These are phyloP conservation scores for Rehmannia glutinosa DNA, from an alignment of 257 asterid genomes.

Conservation along the genomic window DNA sequence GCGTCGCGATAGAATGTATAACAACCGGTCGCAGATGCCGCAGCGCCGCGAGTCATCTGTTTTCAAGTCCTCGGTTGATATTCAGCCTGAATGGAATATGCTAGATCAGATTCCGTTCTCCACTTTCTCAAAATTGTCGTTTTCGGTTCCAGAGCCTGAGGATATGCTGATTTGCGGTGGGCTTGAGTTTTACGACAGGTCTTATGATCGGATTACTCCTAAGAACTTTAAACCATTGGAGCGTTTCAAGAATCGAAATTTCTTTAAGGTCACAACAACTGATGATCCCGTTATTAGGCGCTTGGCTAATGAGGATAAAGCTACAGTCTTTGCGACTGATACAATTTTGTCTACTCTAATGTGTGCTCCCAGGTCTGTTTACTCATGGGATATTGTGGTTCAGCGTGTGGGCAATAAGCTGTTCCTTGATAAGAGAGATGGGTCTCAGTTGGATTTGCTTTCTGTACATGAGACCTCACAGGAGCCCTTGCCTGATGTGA, in stretches of 20 bases:
- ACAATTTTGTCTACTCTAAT: constrained; percentile 73
- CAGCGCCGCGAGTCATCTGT: constrained; percentile 81
- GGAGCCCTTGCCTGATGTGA: constrained; percentile 89
- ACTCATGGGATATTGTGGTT: constrained; percentile 93
- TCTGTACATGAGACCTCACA: constrained; percentile 95
- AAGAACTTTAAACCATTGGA: constrained; percentile 68
- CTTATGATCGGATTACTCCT: constrained; percentile 82
- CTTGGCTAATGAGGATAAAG: constrained; percentile 94
- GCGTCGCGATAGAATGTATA: constrained; percentile 63
- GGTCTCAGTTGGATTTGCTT: constrained; percentile 84
- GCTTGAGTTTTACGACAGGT: constrained; percentile 82
- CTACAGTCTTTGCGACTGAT: constrained; percentile 91
- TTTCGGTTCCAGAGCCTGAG: constrained; percentile 80
- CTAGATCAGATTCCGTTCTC: constrained; percentile 97
- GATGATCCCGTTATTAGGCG: constrained; percentile 97
- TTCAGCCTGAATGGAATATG: constrained; percentile 99
- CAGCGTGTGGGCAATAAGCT: constrained; percentile 94
- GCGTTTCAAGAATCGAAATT: constrained; percentile 84
- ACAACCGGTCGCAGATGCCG: constrained; percentile 66
- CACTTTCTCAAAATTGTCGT: constrained; percentile 79
- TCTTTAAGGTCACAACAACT: constrained; percentile 89
- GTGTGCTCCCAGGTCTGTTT: constrained; percentile 94
- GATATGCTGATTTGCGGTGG: constrained; percentile 81
- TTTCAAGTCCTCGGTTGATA: constrained; percentile 87
- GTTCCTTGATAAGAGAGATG: constrained; percentile 91